These are phyloP conservation scores for Pseudogymnoascus sp. DNA, from an alignment of 2,329 filamentous ascomycete genomes.

Conservation along the genomic window DNA sequence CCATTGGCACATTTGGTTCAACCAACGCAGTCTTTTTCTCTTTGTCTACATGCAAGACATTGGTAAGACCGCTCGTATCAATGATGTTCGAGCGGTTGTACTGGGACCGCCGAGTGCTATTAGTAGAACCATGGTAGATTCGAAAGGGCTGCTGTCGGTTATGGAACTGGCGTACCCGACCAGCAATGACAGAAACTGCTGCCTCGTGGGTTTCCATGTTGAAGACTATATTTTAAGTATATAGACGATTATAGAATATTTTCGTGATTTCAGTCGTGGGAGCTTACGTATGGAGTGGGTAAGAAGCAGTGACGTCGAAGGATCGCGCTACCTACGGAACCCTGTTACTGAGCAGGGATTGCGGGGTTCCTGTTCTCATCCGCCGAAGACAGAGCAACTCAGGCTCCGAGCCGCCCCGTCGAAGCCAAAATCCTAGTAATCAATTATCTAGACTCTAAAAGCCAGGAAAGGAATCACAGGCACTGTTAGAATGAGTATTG, in stretches of 20 bases:
- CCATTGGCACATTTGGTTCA: slow-evolving; percentile 64
- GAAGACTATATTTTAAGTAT: background rate
- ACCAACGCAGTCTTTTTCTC: slow-evolving; percentile 41
- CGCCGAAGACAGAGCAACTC: background rate
- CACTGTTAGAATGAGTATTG: background rate
- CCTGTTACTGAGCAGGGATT: background rate
- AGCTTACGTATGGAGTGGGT: background rate
- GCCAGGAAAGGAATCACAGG: background rate
- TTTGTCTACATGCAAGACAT: slow-evolving; percentile 37
- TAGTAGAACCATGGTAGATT: slow-evolving; percentile 48
- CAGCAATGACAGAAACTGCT: slow-evolving; percentile 37
- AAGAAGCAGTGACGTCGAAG: background rate
- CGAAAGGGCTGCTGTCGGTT: slow-evolving; percentile 40
- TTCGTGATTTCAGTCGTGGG: background rate
- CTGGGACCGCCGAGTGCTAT: slow-evolving; percentile 35
- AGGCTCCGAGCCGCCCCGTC: background rate
- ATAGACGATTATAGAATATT: background rate
- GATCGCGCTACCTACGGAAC: background rate
- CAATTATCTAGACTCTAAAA: background rate
- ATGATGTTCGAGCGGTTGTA: slow-evolving; percentile 30
- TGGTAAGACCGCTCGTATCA: slow-evolving; percentile 38
- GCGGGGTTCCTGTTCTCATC: background rate
- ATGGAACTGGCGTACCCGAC: slow-evolving; percentile 38
- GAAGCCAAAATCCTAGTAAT: background rate
- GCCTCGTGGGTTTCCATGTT: slow-evolving; percentile 29